Evolutionary conservation across 73 alveolate species (phyloP).

Genomic region (Symbiodinium natans): DNA sequence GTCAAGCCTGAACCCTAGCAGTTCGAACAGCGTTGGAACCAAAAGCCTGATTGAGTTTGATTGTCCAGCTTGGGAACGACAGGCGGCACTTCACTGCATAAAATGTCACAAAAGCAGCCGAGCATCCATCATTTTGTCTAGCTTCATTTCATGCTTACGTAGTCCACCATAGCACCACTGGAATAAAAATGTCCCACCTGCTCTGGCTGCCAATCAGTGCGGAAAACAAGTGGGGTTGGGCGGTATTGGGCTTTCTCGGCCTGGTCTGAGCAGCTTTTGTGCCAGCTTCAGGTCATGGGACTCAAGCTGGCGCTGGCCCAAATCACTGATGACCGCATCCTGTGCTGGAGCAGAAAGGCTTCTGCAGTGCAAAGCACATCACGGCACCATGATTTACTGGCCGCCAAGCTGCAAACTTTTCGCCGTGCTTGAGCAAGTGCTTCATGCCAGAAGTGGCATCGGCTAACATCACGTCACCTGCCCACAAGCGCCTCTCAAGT

Average conservation of each 20-base stretch:
- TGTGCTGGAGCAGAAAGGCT: not conserved
- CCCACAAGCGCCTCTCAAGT: too few relatives aligned
- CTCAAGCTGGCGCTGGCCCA: slow-evolving; percentile 86
- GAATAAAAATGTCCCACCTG: slow-evolving; percentile 75
- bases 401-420: slow-evolving; percentile 48
- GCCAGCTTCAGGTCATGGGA: slow-evolving; percentile 63
- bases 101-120: too few relatives aligned
- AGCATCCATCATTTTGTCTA: slow-evolving; percentile 80
- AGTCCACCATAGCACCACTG: slow-evolving; percentile 93
- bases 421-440: slow-evolving; percentile 62
- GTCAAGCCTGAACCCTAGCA: too few relatives aligned
- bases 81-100: too few relatives aligned
- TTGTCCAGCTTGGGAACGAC: too few relatives aligned
- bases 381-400: not conserved
- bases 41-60: too few relatives aligned
- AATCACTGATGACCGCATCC: slow-evolving; percentile 88
- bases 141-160: slow-evolving; percentile 89
- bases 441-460: slow-evolving; percentile 86
- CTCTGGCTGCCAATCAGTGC: too few relatives aligned
- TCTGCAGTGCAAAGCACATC: not conserved
- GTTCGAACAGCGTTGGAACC: too few relatives aligned
- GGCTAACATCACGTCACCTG: slow-evolving; percentile 88
- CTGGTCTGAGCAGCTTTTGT: slow-evolving; percentile 81
- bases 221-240: too few relatives aligned
- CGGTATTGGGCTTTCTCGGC: too few relatives aligned